Base-by-base conservation (phyloP, 2,329 filamentous ascomycete genomes). In the Tolypocladium sp. region DNA sequence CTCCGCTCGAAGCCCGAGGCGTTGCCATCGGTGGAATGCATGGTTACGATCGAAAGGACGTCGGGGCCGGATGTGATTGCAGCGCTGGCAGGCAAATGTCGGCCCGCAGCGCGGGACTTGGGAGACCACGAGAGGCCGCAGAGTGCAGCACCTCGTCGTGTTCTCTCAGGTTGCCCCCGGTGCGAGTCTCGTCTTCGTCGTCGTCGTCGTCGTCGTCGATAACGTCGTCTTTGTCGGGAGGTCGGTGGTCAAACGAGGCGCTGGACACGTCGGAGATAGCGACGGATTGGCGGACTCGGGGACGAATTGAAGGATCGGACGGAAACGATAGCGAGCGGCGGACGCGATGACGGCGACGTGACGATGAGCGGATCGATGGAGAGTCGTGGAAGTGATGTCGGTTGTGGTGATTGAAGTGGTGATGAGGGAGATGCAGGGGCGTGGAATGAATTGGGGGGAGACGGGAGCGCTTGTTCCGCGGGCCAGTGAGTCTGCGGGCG, bases 21-120 rank as follows among this genome's bases (percentile, higher is more conserved):
- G 62, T 77, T 76, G 63, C 68, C 69, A 62, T 74, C 65, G 61
- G 70, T 66, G 55, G 69, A 68, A 66, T 74, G 74, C 78, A 81
- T 81, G 66, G 64, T 69, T 60, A 65, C 60, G 55, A 63, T 40
- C 5, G 35, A 46, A n/a, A 30, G 8, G 38, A n/a, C 37, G 25
- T 53, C 25, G 52, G 20, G 27, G 27, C 22, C 15, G 57, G 27
- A 7, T 30, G 22, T 13, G n/a, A 30, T 22, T 42, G 57, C n/a
- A 20, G 30, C 38, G 51, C 35, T 25, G 40, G 51, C 51, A 44
- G 57, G 37, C 38, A 25, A 5, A 35, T 6, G 30, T 38, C 51
- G 27, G 51, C 55, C 41, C 10, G 41, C 51, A 52, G 51, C 41
- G 20, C 51, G 44, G 27, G 22, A 9, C 20, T 38, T 12, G 37